These are phyloP conservation scores for Pisolithus thermaeus DNA, from an alignment of 1,284 basidiomycete species.

Conservation along the genomic window DNA sequence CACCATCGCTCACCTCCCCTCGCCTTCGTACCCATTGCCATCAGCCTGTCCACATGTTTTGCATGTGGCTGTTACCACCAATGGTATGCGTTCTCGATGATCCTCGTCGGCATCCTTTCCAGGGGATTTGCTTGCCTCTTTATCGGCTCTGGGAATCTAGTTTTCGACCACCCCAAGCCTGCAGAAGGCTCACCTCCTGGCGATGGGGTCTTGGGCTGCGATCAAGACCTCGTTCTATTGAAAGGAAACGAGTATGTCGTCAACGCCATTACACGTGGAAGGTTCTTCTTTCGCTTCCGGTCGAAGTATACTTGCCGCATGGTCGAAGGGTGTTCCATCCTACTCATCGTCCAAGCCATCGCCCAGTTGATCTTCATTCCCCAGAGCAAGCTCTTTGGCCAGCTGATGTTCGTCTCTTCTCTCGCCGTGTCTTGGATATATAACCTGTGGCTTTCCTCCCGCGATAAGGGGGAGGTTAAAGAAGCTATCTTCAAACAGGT, in stretches of 20 bases:
- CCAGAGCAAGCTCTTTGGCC: slow-evolving; percentile 25
- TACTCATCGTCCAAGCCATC: slow-evolving; percentile 24
- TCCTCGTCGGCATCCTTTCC: slow-evolving; percentile 25
- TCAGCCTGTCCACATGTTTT: slow-evolving; percentile 17
- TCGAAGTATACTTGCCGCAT: slow-evolving; percentile 1
- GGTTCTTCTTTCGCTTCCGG: slow-evolving; percentile 3
- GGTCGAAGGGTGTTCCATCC: slow-evolving; percentile 14
- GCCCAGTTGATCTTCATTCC: slow-evolving; percentile 8
- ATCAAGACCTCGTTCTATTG: slow-evolving; percentile 1
- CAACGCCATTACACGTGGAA: slow-evolving; percentile 3
- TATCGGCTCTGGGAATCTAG: slow-evolving; percentile 13
- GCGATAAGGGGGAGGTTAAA: not conserved
- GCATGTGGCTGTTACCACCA: slow-evolving; percentile 18
- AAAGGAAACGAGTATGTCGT: slow-evolving; percentile 3
- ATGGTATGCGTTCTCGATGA: slow-evolving; percentile 26
- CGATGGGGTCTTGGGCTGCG: slow-evolving; percentile 4
- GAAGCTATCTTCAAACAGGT: not conserved
- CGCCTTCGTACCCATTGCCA: slow-evolving; percentile 8
- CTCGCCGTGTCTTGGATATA: slow-evolving; percentile 25
- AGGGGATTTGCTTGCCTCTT: slow-evolving; percentile 22
- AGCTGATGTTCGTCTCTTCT: slow-evolving; percentile 27
- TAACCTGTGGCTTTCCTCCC: not conserved
- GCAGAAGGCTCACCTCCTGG: slow-evolving; percentile 13
- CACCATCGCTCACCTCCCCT: not conserved
- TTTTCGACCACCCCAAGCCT: slow-evolving; percentile 8